Conservation (phyloP, 2,329 filamentous ascomycete species). For the Fusarium poae region DNA sequence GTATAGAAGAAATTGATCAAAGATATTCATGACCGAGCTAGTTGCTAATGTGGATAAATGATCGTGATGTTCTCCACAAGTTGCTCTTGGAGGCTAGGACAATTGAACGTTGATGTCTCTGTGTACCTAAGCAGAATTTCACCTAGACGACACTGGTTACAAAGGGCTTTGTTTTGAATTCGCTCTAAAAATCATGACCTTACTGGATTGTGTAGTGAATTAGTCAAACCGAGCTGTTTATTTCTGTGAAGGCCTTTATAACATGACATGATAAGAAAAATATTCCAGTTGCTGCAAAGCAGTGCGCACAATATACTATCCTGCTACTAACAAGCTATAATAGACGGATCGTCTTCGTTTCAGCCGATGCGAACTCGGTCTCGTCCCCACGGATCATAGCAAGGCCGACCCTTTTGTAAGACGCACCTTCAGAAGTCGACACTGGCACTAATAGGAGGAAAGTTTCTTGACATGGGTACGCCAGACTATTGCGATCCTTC, state of each 20-base stretch:
- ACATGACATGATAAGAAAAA: not conserved
- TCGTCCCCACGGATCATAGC: not conserved
- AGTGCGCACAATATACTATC: rapidly evolving
- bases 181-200: not conserved
- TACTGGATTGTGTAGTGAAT: too few relatives aligned
- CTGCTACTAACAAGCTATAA: not conserved
- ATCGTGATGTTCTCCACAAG: not conserved
- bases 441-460: slow-evolving; percentile 2
- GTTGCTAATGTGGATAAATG: not conserved
- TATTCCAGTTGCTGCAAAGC: not conserved
- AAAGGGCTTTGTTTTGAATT: too few relatives aligned
- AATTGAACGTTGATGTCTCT: not conserved
- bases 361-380: not conserved
- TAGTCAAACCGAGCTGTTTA: not conserved
- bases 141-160: not conserved
- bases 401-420: not conserved
- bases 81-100: not conserved
- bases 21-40: not conserved
- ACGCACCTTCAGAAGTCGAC: not conserved
- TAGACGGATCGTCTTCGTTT: not conserved
- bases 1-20: not conserved
- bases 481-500: too few relatives aligned
- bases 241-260: not conserved
- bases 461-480: not conserved
- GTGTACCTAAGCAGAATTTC: not conserved